These are phyloP conservation scores for Colletotrichum horii DNA, from an alignment of 2,329 filamentous ascomycete genomes.

Conservation along the genomic window DNA sequence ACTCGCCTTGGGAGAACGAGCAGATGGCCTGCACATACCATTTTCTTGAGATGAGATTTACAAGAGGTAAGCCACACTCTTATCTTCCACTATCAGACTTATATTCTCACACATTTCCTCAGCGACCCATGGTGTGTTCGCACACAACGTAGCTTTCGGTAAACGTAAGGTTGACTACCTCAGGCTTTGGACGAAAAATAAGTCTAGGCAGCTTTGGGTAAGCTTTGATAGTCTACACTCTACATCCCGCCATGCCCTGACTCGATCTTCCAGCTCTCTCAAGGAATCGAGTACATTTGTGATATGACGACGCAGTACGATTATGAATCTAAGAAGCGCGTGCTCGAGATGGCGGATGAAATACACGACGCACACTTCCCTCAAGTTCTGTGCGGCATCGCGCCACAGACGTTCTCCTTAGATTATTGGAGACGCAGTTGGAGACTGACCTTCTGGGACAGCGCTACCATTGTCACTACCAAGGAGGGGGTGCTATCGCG, in stretches of 20 bases:
- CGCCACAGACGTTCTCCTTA: not conserved
- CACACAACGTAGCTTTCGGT: not conserved
- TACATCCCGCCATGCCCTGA: not conserved
- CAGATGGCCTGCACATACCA: not conserved
- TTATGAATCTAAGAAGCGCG: not conserved
- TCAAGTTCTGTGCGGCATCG: no score
- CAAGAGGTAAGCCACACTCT: rapidly evolving
- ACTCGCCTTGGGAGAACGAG: not conserved
- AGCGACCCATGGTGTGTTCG: not conserved
- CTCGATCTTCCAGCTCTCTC: not conserved
- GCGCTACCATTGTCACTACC: rapidly evolving
- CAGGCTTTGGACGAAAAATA: rapidly evolving
- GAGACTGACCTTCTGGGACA: no score
- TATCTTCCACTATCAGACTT: rapidly evolving
- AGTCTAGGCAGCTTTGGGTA: not conserved
- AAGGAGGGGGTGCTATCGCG: not conserved
- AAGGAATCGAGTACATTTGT: not conserved
- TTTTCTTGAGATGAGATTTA: rapidly evolving
- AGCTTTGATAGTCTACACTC: rapidly evolving
- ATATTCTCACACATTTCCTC: not conserved
- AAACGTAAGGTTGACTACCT: not conserved
- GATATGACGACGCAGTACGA: rapidly evolving
- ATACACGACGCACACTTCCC: no score
- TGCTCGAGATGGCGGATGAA: not conserved
- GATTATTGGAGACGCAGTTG: no score